These are phyloP conservation scores for Cryphonectria japonica DNA, from an alignment of 2,329 filamentous ascomycete species.

Conservation along the genomic window DNA sequence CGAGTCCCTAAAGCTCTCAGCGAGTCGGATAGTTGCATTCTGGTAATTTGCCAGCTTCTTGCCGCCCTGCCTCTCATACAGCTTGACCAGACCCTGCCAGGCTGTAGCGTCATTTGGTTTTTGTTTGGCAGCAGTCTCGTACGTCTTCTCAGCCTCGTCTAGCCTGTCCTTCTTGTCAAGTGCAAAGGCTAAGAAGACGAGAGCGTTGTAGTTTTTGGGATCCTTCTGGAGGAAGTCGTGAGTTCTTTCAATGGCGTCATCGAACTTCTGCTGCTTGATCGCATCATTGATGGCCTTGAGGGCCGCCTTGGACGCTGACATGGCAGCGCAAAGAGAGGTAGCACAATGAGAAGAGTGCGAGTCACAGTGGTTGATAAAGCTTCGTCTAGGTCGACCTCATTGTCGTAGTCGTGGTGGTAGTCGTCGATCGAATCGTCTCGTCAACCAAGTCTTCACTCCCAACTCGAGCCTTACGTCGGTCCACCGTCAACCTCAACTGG, in stretches of 20 bases:
- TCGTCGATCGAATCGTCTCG: neutral
- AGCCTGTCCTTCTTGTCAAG: conserved; percentile 74
- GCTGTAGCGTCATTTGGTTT: conserved; percentile 79
- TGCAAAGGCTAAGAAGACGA: conserved; percentile 87
- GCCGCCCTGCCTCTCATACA: conserved; percentile 78
- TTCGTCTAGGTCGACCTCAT: conserved; percentile 2
- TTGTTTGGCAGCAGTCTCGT: conserved; percentile 70
- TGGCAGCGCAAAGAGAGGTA: conserved; percentile 37
- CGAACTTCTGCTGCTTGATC: conserved; percentile 78
- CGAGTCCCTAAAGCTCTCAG: conserved; percentile 71
- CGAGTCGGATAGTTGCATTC: conserved; percentile 71
- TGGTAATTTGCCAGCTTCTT: conserved; percentile 76
- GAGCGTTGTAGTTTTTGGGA: conserved; percentile 78
- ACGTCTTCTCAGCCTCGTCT: conserved; percentile 76
- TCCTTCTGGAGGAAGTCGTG: conserved; percentile 72
- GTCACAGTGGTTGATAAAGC: neutral
- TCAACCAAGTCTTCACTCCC: neutral
- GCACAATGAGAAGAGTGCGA: neutral
- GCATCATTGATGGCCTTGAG: conserved; percentile 82
- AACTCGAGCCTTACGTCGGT: neutral
- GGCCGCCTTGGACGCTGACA: conserved; percentile 68
- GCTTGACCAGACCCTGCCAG: conserved; percentile 85
- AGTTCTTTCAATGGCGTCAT: conserved; percentile 72
- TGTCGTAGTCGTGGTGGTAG: neutral
- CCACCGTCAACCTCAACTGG: neutral